Conservation (phyloP, 176 grass and related monocot genomes). For the Pontederia paniculata region DNA sequence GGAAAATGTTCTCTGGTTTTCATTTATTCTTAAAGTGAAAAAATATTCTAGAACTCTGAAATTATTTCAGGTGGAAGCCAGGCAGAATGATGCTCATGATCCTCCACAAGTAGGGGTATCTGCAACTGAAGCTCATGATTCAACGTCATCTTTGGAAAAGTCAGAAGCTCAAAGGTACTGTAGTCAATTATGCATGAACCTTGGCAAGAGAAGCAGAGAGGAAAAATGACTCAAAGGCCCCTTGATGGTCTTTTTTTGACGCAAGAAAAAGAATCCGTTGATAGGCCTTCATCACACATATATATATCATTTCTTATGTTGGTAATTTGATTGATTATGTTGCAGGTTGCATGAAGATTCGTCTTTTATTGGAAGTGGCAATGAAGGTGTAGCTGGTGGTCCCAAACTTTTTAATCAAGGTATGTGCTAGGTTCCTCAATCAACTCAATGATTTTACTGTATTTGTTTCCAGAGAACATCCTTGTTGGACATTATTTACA, state of each 20-base stretch:
- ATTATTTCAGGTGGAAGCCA: conserved; percentile 6
- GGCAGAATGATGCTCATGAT: not conserved
- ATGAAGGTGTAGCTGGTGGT: not conserved
- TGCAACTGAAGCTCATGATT: not conserved
- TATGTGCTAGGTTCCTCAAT: not conserved
- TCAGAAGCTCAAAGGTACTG: conserved; percentile 9
- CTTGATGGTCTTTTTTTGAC: not conserved
- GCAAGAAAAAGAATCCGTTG: too few relatives aligned
- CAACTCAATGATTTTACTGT: too few relatives aligned
- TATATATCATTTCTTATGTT: not conserved
- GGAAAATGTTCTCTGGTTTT: not conserved
- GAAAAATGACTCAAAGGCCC: not conserved
- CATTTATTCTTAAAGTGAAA: not conserved
- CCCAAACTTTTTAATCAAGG: conserved; percentile 13
- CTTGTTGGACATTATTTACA: not conserved
- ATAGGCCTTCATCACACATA: too few relatives aligned
- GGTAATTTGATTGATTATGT: not conserved
- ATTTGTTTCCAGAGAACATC: not conserved
- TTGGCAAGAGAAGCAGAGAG: not conserved
- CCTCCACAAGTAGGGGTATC: not conserved
- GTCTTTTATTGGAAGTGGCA: conserved; percentile 1
- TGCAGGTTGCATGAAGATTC: conserved; percentile 14
- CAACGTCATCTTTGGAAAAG: not conserved
- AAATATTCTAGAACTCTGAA: not conserved
- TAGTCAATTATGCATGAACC: not conserved